These are phyloP conservation scores for Ceratobasidium sp. DNA, from an alignment of 1,284 basidiomycete species.

Conservation along the genomic window DNA sequence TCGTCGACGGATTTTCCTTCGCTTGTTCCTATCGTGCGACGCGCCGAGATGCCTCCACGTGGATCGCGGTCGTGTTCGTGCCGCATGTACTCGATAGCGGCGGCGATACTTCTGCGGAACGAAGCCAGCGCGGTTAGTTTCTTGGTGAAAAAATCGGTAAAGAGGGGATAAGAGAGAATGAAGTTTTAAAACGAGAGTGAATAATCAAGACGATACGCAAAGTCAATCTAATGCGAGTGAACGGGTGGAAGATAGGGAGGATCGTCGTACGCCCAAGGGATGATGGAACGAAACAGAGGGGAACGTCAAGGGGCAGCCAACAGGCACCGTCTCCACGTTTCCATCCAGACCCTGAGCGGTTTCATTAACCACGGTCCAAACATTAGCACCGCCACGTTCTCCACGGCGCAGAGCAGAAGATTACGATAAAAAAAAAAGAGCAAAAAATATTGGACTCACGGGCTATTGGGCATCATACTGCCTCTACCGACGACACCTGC, in stretches of 20 bases:
- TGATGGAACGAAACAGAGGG: not conserved
- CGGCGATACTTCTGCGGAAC: conserved; percentile 36
- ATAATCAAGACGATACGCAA: not conserved
- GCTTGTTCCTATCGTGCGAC: conserved; percentile 3
- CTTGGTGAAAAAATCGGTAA: not conserved
- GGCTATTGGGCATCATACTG: conserved; percentile 32
- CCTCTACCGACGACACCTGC: not conserved
- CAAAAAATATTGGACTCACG: conserved; percentile 24
- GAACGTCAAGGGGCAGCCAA: not conserved
- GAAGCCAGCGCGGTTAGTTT: conserved; percentile 15
- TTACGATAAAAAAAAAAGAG: not conserved
- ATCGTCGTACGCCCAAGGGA: not conserved
- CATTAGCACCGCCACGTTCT: not conserved
- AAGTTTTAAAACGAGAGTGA: not conserved
- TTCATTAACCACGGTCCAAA: conserved; percentile 11
- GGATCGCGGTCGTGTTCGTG: conserved; percentile 30
- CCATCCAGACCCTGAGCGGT: not conserved
- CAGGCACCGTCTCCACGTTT: conserved; percentile 19
- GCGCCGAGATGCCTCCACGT: conserved; percentile 11
- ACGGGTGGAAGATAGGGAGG: not conserved
- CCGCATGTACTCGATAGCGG: conserved; percentile 40
- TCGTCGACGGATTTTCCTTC: conserved; percentile 1
- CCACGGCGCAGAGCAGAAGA: not conserved
- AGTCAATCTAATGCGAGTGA: not conserved
- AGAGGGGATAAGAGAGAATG: not conserved